Base-by-base conservation (phyloP, 2,329 filamentous ascomycete species). In the Rhinocladiella mackenziei region DNA sequence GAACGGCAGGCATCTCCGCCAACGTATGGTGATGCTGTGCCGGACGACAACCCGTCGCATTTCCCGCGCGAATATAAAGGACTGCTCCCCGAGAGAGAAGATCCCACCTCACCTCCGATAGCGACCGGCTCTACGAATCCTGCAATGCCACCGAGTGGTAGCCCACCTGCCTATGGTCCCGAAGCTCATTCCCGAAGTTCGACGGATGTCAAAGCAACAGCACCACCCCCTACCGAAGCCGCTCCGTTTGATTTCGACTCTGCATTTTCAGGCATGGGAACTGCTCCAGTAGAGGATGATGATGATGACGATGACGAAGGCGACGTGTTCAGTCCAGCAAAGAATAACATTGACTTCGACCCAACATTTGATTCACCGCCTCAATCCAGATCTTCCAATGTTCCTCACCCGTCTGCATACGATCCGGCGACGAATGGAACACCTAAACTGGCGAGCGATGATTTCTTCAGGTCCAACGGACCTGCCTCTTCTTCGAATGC, bases 281-380 rank as follows among this genome's bases (percentile, higher is more conserved):
- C 70, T 33, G 67, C 68, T 2, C 69, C 68, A 1, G 68, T 68
- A 2, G 65, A 65, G 44, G 68, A 71, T 50, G 65, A 64, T 4
- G 67, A 68, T 20, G 59, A 60, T 28, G 57, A 59, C 25, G 58
- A 59, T 18, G 64, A 70, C 15, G 61, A 64, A 17, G 81, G 77
- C 1, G 86, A 89, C 46, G 86, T 91, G 46, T 55, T 59, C 15
- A 52, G 56, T 5, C 56, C 60, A 15, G 65, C 65, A 43, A 39
- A 50, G 26, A 60, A 60, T 33, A 50, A 60, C 8, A 53, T 58
- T 2, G 66, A 70, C 38, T 72, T 72, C 48, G 68, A 72, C 47
- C 70, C 71, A 38, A 66, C 67, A 2, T 72, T 72, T 47, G 69
- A 71, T 40, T 62, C 65, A 5, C 66, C 68, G 18, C 56, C 62